Evolutionary conservation across 2,329 filamentous ascomycete genomes (phyloP).

Genomic region (Eurotiales sp.): DNA sequence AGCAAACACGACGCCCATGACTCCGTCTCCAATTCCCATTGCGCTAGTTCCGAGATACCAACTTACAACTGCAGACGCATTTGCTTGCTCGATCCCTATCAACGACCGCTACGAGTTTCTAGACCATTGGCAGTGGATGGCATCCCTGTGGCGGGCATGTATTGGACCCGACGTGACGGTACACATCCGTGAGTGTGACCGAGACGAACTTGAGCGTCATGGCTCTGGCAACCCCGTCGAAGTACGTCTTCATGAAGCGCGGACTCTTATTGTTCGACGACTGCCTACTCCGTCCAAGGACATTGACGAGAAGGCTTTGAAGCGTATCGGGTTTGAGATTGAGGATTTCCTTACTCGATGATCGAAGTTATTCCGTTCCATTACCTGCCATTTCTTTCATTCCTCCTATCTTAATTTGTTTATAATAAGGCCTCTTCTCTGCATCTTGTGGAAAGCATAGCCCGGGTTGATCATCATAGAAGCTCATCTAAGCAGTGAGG

Average conservation of each 20-base stretch:
- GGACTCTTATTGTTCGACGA: constrained; percentile 52
- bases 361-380: background rate
- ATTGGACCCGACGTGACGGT: constrained; percentile 67
- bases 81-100: constrained; percentile 70
- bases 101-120: constrained; percentile 71
- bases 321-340: constrained; percentile 80
- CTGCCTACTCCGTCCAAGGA: constrained; percentile 26
- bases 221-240: constrained; percentile 52
- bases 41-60: constrained; percentile 77
- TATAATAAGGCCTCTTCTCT: no score
- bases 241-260: constrained; percentile 48
- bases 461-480: background rate
- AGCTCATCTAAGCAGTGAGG: background rate
- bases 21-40: constrained; percentile 53
- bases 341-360: constrained; percentile 63
- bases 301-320: constrained; percentile 65
- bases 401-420: no score
- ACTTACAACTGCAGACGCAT: constrained; percentile 71
- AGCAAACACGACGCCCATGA: background rate
- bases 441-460: constrained; percentile 2
- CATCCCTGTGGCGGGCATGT: constrained; percentile 84
- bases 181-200: constrained; percentile 40
- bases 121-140: constrained; percentile 99
- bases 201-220: constrained; percentile 37
- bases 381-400: background rate